A percentile compares a stretch with the other conserved stretches of the same genome.
Evolutionary conservation across 2,329 filamentous ascomycete species (phyloP).

Genomic region (Nothomitra cinnamomea): DNA sequence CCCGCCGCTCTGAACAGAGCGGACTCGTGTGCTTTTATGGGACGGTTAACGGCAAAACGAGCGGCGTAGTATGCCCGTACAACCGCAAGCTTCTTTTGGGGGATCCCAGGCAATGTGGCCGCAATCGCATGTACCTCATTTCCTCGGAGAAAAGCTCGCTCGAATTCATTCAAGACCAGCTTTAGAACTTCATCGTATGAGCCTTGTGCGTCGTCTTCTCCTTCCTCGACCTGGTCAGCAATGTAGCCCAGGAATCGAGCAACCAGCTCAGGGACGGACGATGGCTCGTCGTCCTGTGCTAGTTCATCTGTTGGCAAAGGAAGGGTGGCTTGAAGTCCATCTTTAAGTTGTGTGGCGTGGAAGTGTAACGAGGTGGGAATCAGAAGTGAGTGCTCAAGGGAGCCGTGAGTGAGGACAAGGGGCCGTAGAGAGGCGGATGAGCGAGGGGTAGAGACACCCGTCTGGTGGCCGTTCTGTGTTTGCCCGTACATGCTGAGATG

Average conservation of each 20-base stretch:
- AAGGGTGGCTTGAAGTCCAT: conserved; percentile 69
- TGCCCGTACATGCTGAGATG: conserved; percentile 63
- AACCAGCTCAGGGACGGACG: conserved; percentile 80
- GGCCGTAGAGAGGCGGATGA: conserved; percentile 85
- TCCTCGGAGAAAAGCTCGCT: conserved; percentile 81
- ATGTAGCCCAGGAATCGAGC: conserved; percentile 86
- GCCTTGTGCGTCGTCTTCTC: conserved; percentile 74
- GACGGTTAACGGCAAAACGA: conserved; percentile 63
- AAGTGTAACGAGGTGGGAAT: conserved; percentile 92
- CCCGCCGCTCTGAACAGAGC: conserved; percentile 78
- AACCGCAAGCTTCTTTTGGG: conserved; percentile 79
- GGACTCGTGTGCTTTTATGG: conserved; percentile 84
- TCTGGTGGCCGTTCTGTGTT: conserved; percentile 61
- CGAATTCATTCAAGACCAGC: conserved; percentile 86
- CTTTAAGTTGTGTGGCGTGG: conserved; percentile 86
- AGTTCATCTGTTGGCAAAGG: conserved; percentile 91
- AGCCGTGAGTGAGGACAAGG: conserved; percentile 78
- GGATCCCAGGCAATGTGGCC: conserved; percentile 72
- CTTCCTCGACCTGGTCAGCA: conserved; percentile 75
- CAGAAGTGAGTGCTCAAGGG: conserved; percentile 89
- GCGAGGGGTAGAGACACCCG: conserved; percentile 90
- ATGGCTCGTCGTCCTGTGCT: conserved; percentile 97
- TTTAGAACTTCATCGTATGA: conserved; percentile 88
- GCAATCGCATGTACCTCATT: conserved; percentile 93
- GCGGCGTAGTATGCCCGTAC: conserved; percentile 86